Conservation (phyloP, 2,329 filamentous ascomycete species). For the Fusarium continuum region DNA sequence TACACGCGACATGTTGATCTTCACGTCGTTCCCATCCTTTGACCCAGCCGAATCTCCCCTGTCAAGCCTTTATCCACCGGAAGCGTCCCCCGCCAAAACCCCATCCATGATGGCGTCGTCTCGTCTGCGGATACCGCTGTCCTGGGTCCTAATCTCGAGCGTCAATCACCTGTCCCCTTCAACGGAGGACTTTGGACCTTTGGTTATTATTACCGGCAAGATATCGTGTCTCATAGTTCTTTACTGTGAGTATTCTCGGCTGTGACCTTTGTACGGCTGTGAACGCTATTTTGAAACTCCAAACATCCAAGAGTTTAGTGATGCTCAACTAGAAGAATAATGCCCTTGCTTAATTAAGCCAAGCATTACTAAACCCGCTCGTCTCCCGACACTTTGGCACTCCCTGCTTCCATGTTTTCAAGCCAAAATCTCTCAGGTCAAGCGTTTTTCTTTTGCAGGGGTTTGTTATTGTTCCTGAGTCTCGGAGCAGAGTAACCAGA, state of each 20-base stretch:
- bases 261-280: too few relatives aligned
- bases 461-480: neutral
- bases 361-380: constrained; percentile 9
- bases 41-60: constrained; percentile 19
- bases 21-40: constrained; percentile 5
- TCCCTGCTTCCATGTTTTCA: constrained; percentile 20
- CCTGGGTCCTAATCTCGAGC: constrained; percentile 18
- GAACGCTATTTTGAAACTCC: too few relatives aligned
- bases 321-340: neutral
- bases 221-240: neutral
- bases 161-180: constrained; percentile 35
- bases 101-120: constrained; percentile 23
- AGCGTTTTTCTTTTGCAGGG: constrained; percentile 18
- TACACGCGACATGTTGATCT: constrained; percentile 1
- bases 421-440: neutral
- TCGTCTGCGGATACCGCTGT: constrained; percentile 24
- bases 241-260: too few relatives aligned
- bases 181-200: neutral
- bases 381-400: constrained; percentile 35
- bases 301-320: too few relatives aligned
- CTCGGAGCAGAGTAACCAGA: neutral
- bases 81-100: constrained; percentile 29
- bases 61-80: constrained; percentile 26
- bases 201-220: neutral
- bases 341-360: neutral